These are phyloP conservation scores for Malassezia vespertilionis DNA, from an alignment of 1,284 basidiomycete genomes.

Conservation along the genomic window DNA sequence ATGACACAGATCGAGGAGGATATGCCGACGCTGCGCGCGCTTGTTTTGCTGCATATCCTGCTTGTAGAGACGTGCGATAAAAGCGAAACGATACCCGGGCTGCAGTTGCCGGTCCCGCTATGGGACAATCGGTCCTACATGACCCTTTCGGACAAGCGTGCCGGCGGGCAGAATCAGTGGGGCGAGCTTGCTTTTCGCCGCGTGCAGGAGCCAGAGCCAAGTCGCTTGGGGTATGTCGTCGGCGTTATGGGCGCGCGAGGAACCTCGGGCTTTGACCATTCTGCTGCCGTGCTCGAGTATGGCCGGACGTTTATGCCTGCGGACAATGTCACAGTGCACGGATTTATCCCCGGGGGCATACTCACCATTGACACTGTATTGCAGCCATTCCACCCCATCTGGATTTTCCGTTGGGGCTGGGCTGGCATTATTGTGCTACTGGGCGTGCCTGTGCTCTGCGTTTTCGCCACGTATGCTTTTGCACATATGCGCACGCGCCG, in stretches of 20 bases:
- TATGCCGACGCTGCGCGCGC: conserved; percentile 52
- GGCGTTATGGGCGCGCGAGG: conserved; percentile 81
- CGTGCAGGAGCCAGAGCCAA: conserved; percentile 1
- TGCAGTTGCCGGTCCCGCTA: conserved; percentile 1
- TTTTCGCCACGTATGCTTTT: conserved; percentile 6
- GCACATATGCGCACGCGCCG: background rate
- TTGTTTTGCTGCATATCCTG: conserved; percentile 83
- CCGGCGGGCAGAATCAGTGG: conserved; percentile 28
- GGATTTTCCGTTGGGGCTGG: conserved; percentile 36
- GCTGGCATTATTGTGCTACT: conserved; percentile 1
- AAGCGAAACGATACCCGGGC: conserved; percentile 46
- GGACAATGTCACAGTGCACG: background rate
- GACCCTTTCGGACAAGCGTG: conserved; percentile 27
- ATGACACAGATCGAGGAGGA: conserved; percentile 61
- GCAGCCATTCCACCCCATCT: conserved; percentile 65
- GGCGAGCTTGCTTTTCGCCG: conserved; percentile 33
- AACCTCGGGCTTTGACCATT: conserved; percentile 57
- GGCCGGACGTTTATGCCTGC: conserved; percentile 60
- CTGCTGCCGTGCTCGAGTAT: conserved; percentile 66
- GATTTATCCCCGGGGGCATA: conserved; percentile 55
- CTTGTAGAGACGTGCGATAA: conserved; percentile 50
- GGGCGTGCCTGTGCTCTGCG: conserved; percentile 3
- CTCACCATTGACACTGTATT: conserved; percentile 74
- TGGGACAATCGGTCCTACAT: conserved; percentile 11
- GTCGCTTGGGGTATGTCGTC: conserved; percentile 60